Evolutionary conservation across 1,139 yeast genomes (phyloP).

Genomic region (Spathaspora sp.): DNA sequence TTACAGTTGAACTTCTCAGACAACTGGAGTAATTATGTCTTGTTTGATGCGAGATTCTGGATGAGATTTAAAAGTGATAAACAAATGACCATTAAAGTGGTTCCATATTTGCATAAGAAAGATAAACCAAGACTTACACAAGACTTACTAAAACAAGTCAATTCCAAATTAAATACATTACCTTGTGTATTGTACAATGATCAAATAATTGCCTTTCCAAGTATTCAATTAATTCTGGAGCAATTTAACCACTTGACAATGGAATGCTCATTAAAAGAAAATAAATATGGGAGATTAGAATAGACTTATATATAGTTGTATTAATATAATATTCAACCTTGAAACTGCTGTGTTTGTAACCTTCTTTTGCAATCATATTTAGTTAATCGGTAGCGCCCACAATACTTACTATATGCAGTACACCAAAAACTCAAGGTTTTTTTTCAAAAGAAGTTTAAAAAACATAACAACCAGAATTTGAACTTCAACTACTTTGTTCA

Average conservation of each 20-base stretch:
- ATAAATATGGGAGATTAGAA: constrained; percentile 13
- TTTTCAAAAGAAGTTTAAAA: too few relatives aligned
- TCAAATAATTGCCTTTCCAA: constrained; percentile 22
- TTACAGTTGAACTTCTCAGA: constrained; percentile 5
- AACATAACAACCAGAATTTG: too few relatives aligned
- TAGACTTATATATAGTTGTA: neutral
- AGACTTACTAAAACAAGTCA: neutral
- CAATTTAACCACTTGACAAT: constrained; percentile 8
- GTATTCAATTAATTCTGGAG: constrained; percentile 11
- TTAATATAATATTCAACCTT: neutral
- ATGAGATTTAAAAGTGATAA: constrained; percentile 19
- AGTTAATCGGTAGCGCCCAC: too few relatives aligned
- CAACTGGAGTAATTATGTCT: constrained; percentile 28
- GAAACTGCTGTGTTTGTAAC: neutral
- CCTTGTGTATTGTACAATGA: constrained; percentile 16
- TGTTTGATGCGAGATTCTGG: constrained; percentile 41
- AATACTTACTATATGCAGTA: too few relatives aligned
- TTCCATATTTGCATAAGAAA: constrained; percentile 22
- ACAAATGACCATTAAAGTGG: constrained; percentile 9
- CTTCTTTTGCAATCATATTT: too few relatives aligned
- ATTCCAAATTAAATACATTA: constrained; percentile 5
- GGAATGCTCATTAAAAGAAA: constrained; percentile 23
- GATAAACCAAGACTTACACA: constrained; percentile 12
- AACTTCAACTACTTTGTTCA: too few relatives aligned
- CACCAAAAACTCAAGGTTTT: too few relatives aligned